These are phyloP conservation scores for Apiospora arundinis DNA, from an alignment of 2,329 filamentous ascomycete genomes.

Conservation along the genomic window DNA sequence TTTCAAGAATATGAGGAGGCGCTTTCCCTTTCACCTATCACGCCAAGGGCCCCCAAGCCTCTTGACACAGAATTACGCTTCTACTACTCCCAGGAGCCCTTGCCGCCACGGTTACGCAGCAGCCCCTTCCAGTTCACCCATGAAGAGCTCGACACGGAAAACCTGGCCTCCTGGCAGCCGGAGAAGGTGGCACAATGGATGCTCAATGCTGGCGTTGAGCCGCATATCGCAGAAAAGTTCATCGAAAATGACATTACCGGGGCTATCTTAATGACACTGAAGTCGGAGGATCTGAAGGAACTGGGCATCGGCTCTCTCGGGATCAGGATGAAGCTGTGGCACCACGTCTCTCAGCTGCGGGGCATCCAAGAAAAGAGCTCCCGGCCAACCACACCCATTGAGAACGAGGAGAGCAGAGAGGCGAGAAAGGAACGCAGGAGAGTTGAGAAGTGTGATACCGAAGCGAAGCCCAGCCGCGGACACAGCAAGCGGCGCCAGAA, in stretches of 20 bases:
- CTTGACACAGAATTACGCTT: constrained; percentile 44
- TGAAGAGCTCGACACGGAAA: constrained; percentile 62
- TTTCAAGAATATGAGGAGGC: constrained; percentile 54
- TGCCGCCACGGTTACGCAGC: constrained; percentile 44
- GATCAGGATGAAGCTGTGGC: constrained; percentile 80
- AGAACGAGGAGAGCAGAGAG: constrained; percentile 61
- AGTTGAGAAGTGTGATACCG: constrained; percentile 40
- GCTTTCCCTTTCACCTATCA: constrained; percentile 76
- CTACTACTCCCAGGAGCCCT: constrained; percentile 44
- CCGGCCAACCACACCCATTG: constrained; percentile 64
- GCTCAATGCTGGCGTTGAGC: constrained; percentile 81
- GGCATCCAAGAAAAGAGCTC: constrained; percentile 59
- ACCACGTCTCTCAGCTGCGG: constrained; percentile 75
- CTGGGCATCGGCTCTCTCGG: constrained; percentile 83
- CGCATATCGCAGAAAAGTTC: constrained; percentile 80
- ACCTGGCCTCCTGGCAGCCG: constrained; percentile 72
- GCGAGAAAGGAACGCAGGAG: constrained; percentile 53
- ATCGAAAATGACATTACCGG: constrained; percentile 92
- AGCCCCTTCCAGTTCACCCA: constrained; percentile 61
- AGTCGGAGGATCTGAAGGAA: constrained; percentile 86
- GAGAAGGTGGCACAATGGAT: constrained; percentile 86
- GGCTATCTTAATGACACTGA: constrained; percentile 84
- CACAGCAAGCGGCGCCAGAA: constrained; percentile 37
- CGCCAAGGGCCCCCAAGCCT: constrained; percentile 64
- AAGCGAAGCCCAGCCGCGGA: constrained; percentile 42